Evolutionary conservation across 2,329 filamentous ascomycete species (phyloP), one percentile per base, ranked within the genome.

Genomic region (Pseudogymnoascus sp.): DNA sequence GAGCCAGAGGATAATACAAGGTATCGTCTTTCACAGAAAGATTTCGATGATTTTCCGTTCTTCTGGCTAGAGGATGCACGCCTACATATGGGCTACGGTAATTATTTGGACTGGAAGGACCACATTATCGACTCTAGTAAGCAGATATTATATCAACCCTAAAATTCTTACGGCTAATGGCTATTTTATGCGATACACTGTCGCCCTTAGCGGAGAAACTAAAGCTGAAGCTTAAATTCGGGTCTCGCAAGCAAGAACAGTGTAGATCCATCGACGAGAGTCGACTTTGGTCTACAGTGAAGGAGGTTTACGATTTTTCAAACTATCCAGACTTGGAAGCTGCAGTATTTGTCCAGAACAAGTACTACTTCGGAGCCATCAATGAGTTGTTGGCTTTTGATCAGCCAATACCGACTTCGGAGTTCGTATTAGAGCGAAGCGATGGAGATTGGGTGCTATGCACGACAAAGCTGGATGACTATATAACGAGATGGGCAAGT

Each of bases 281-380:
- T 18, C 45, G 45, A 18, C 23, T 52, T 18, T 52, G 45, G 45
- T 18, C n/a, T 52, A 5, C 2, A 12, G 12, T 1, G 15, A 18
- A 30, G 8, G 6, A 52, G 2, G 9, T 52, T 9, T 52, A 52
- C 15, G 26, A 52, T 52, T 52, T 52, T 30, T 52, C 45, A n/a
- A 52, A 52, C 45, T 52, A 52, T 52, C 45, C 9, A 30, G 45
- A 52, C 45, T 30, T 52, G 5, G 45, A 52, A 52, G 45, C 45
- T 30, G 45, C 45, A 12, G 30, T 52, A 8, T 52, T 52, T 30
- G 26, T 52, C 45, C 45, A 52, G 26, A 52, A 52, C 45, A 52
- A 52, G 45, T 52, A 52, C n/a, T 52, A 52, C 30, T 52, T 52
- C 13, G 45, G 45, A 28, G 45, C 45, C 26, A 52, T 52, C n/a